Conservation (phyloP, 2,329 filamentous ascomycete genomes). For the Pseudogymnoascus sp. region DNA sequence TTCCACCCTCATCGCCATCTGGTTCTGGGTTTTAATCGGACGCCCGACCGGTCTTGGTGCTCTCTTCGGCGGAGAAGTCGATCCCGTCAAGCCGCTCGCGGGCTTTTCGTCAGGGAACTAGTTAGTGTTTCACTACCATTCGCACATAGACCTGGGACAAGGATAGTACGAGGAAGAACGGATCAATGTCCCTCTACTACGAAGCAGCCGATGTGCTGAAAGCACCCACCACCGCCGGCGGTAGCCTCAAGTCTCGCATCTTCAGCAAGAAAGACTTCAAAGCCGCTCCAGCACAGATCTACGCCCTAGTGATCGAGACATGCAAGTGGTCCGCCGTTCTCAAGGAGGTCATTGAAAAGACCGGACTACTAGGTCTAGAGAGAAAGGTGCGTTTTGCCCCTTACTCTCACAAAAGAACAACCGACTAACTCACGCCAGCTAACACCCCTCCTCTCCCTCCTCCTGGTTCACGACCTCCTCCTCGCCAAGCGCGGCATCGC, state of each 20-base stretch:
- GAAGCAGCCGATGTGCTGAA: conserved; percentile 74
- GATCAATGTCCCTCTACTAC: conserved; percentile 83
- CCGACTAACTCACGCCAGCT: conserved; percentile 47
- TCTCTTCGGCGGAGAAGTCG: background rate
- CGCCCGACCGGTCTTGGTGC: conserved; percentile 11
- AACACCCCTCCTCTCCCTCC: conserved; percentile 68
- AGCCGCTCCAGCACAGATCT: conserved; percentile 72
- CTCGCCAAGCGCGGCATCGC: conserved; percentile 76
- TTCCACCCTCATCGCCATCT: conserved; percentile 16
- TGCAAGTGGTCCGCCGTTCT: conserved; percentile 85
- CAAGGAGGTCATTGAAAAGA: conserved; percentile 80
- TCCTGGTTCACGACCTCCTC: conserved; percentile 81
- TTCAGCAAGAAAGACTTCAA: conserved; percentile 70
- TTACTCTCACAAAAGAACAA: background rate
- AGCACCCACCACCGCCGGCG: conserved; percentile 56
- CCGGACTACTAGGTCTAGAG: conserved; percentile 70
- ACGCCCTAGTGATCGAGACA: conserved; percentile 77
- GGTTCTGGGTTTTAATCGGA: conserved; percentile 22
- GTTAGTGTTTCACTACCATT: background rate
- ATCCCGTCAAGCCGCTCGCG: conserved; percentile 2
- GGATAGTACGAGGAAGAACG: background rate
- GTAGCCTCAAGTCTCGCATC: conserved; percentile 79
- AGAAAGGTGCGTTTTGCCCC: conserved; percentile 56
- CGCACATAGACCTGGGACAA: background rate
- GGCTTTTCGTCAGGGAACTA: background rate